phyloP scores from a whole-genome alignment of 257 asterid species.

The Solanum virginianum region DNA sequence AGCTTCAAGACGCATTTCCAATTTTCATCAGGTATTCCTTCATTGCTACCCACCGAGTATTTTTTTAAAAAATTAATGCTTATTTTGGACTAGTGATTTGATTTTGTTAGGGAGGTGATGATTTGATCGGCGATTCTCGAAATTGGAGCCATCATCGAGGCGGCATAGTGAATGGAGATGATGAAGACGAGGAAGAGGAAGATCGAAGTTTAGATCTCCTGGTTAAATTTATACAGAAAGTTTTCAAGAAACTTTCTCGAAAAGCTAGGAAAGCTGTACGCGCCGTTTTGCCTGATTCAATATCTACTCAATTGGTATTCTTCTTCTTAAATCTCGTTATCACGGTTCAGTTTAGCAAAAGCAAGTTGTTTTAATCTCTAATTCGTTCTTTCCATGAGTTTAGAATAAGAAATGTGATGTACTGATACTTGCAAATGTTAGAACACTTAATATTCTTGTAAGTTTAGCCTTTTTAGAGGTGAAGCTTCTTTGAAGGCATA shows the following conservation, averaged over 20 bases:
- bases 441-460: background rate
- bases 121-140: slow-evolving; percentile 14
- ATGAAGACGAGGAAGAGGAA: slow-evolving; percentile 72
- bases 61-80: background rate
- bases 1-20: slow-evolving; percentile 10
- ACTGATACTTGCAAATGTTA: background rate
- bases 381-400: background rate
- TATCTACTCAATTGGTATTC: slow-evolving; percentile 64
- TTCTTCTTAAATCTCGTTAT: background rate
- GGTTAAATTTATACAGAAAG: slow-evolving; percentile 71
- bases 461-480: background rate
- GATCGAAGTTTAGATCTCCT: slow-evolving; percentile 82
- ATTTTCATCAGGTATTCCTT: slow-evolving; percentile 11
- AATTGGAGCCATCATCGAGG: slow-evolving; percentile 37
- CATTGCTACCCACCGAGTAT: background rate
- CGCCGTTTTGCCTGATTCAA: slow-evolving; percentile 70
- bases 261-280: slow-evolving; percentile 85
- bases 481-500: background rate
- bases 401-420: background rate
- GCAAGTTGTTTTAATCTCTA: background rate
- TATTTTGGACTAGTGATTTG: background rate
- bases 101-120: slow-evolving; percentile 24
- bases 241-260: slow-evolving; percentile 68
- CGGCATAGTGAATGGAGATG: slow-evolving; percentile 38
- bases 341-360: background rate